phyloP scores from a whole-genome alignment of 2,329 filamentous ascomycete genomes.

The Nannizziopsis arthrosporioides region DNA sequence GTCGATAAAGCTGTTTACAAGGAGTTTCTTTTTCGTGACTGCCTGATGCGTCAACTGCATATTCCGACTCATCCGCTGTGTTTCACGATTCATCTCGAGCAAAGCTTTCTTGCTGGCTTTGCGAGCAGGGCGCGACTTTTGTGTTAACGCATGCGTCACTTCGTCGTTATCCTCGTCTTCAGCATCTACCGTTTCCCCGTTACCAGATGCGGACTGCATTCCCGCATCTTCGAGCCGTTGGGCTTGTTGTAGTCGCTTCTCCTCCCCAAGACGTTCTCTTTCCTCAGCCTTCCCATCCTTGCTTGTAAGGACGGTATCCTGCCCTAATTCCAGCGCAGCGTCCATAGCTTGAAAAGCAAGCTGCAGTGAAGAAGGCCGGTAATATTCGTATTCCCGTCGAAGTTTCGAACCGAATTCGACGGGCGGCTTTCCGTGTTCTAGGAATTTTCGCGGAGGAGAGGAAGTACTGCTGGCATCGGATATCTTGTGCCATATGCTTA shows the following conservation, averaged over 20 bases:
- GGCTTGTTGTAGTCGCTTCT: no score
- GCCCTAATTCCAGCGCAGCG: no score
- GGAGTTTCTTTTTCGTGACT: conserved; percentile 82
- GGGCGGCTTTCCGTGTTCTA: no score
- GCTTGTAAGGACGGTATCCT: no score
- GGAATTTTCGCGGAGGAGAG: no score
- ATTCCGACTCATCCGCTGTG: conserved; percentile 76
- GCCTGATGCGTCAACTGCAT: conserved; percentile 86
- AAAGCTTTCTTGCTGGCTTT: conserved; percentile 91
- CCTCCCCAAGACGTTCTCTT: conserved; percentile 28
- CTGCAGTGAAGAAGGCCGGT: no score
- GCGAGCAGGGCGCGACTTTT: conserved; percentile 54
- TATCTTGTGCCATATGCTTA: no score
- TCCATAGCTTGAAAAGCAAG: no score
- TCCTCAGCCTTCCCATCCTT: no score
- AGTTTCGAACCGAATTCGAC: no score
- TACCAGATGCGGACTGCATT: conserved; percentile 28
- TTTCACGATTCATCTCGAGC: conserved; percentile 90
- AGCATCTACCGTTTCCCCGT: conserved; percentile 36
- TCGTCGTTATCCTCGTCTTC: conserved; percentile 47
- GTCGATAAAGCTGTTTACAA: conserved; percentile 69
- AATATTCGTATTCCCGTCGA: no score
- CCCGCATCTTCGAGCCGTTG: conserved; percentile 20
- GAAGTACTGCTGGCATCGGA: no score
- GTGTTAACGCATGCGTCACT: conserved; percentile 56